phyloP scores from a whole-genome alignment of 306 rosid genomes.

The Begonia loranthoides region DNA sequence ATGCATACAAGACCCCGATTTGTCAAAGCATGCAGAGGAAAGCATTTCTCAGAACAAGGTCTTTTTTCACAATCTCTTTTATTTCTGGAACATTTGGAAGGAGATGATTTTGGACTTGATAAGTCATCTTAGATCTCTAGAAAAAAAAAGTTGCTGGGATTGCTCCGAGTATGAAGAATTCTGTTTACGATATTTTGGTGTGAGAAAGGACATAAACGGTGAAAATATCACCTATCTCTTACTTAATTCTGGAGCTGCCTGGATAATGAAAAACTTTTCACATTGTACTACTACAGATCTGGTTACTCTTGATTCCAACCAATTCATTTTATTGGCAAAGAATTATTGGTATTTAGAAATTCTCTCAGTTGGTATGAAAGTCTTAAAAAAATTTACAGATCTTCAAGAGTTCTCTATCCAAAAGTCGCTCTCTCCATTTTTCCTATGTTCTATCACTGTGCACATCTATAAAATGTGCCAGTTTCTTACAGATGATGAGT shows the following conservation, averaged over 20 bases:
- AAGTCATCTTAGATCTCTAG: conserved; percentile 25
- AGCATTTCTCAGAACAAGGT: conserved; percentile 19
- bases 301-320: conserved; percentile 17
- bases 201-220: conserved; percentile 16
- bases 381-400: conserved; percentile 28
- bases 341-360: conserved; percentile 46
- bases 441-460: conserved; percentile 24
- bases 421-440: conserved; percentile 12
- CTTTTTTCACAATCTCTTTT: conserved; percentile 36
- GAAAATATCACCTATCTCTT: conserved; percentile 21
- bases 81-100: conserved; percentile 66
- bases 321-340: conserved; percentile 30
- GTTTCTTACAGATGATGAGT: conserved; percentile 27
- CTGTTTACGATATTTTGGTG: conserved; percentile 48
- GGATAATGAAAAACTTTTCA: conserved; percentile 27
- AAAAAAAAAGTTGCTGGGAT: conserved; percentile 17
- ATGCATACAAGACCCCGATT: conserved; percentile 12
- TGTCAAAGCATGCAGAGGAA: conserved; percentile 13
- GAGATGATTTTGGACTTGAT: conserved; percentile 26
- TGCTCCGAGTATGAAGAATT: conserved; percentile 22
- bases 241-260: conserved; percentile 41
- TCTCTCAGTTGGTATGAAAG: conserved; percentile 34
- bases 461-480: conserved; percentile 28
- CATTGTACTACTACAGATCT: conserved; percentile 18
- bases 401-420: conserved; percentile 17